Evolutionary conservation across 1,139 yeast genomes (phyloP).

Genomic region (Sugiyamaella paludigena): DNA sequence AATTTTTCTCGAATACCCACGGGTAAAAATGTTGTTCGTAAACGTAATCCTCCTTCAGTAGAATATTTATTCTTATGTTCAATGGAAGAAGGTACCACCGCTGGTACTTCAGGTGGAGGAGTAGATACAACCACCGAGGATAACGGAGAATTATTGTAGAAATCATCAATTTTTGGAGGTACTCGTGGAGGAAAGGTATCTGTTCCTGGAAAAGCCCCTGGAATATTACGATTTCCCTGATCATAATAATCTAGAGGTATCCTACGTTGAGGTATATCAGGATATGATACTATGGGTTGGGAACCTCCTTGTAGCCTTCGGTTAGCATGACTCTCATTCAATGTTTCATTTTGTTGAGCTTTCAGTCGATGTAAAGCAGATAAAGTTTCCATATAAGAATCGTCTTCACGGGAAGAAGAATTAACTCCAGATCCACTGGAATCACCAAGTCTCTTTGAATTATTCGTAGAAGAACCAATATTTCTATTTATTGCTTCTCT

Average conservation of each 20-base stretch:
- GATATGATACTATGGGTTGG: constrained; percentile 14
- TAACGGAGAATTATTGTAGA: too few species aligned
- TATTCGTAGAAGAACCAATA: neutral
- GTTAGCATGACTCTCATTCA: neutral
- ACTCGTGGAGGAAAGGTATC: constrained; percentile 21
- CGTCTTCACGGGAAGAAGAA: constrained; percentile 1
- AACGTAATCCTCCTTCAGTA: constrained; percentile 53
- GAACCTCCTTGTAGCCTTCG: neutral
- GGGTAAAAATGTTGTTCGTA: constrained; percentile 52
- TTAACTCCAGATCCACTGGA: neutral
- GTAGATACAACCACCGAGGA: neutral
- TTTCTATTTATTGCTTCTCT: neutral
- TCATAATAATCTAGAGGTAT: constrained; percentile 4
- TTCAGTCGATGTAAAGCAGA: constrained; percentile 22
- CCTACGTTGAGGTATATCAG: constrained; percentile 12
- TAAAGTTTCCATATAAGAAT: constrained; percentile 23
- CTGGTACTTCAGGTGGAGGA: neutral
- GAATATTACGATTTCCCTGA: constrained; percentile 1
- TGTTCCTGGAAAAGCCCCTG: constrained; percentile 3
- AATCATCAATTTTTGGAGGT: constrained; percentile 24
- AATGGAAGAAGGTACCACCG: neutral
- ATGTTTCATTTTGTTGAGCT: constrained; percentile 9
- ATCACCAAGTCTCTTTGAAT: neutral
- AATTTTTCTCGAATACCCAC: constrained; percentile 43
- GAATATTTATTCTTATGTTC: constrained; percentile 42